Conservation (phyloP, 176 grass and related monocot genomes). For the Oryza brachyantha region DNA sequence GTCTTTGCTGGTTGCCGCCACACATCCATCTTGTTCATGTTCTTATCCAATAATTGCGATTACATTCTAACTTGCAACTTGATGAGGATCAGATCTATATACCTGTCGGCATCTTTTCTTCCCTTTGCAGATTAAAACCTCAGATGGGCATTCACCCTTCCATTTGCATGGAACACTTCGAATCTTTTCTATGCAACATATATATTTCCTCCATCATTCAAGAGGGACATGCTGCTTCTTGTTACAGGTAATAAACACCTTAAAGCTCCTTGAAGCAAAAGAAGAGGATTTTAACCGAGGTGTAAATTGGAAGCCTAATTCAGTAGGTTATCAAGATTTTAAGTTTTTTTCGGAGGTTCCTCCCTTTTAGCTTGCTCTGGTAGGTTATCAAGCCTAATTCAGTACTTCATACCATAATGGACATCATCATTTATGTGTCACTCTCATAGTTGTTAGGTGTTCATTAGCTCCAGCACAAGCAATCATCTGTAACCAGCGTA, state of each 20-base stretch:
- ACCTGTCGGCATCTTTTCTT: not conserved
- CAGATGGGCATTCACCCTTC: not conserved
- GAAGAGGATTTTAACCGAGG: not conserved
- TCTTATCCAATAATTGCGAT: slow-evolving; percentile 5
- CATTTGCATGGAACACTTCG: not conserved
- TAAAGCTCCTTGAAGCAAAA: not conserved
- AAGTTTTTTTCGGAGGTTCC: not conserved
- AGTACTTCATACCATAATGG: slow-evolving; percentile 3
- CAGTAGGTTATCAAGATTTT: not conserved
- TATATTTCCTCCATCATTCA: not conserved
- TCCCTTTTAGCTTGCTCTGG: not conserved
- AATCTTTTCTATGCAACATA: not conserved
- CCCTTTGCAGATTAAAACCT: not conserved
- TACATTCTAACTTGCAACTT: not conserved
- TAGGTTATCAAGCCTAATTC: not conserved
- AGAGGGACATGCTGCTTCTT: not conserved
- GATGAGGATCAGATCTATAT: not conserved
- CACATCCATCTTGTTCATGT: not conserved
- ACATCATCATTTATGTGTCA: not conserved
- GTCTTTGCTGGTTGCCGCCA: slow-evolving; percentile 3
- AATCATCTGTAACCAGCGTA: not conserved
- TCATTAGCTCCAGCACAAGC: not conserved
- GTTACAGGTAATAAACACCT: not conserved
- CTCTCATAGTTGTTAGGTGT: not conserved
- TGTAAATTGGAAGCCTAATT: not conserved